Conservation (phyloP, 164 flowering plant genomes). For the Aristolochia californica region DNA sequence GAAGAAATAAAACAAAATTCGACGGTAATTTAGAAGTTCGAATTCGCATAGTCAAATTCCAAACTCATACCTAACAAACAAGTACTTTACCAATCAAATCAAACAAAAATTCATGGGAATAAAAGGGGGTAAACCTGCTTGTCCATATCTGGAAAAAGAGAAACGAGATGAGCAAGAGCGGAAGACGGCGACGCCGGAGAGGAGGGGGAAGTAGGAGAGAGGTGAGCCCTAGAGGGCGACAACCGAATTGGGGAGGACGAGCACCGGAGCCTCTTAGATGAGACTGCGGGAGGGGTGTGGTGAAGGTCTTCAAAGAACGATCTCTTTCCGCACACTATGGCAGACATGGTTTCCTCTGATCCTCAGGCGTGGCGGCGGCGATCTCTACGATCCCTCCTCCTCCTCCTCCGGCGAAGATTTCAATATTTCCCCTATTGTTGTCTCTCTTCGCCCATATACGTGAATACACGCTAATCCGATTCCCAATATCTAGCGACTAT, state of each 20-base stretch:
- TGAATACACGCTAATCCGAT: no score
- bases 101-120: neutral
- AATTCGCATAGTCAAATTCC: no score
- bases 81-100: neutral
- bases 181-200: neutral
- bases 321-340: constrained; percentile 51
- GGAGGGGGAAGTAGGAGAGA: neutral
- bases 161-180: constrained; percentile 8
- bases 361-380: constrained; percentile 4
- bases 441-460: neutral
- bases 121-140: constrained; percentile 11
- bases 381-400: constrained; percentile 1
- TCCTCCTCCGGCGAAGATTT: neutral
- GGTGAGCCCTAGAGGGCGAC: constrained; percentile 11
- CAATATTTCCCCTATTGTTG: neutral
- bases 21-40: no score
- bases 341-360: constrained; percentile 35
- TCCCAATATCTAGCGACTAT: no score
- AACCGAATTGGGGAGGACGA: constrained; percentile 28
- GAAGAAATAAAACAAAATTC: no score
- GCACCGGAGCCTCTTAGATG: constrained; percentile 33
- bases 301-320: constrained; percentile 35
- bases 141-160: constrained; percentile 17
- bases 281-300: constrained; percentile 17
- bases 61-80: neutral